Percentiles rank a stretch among this genome's conserved stretches.
phyloP scores from a whole-genome alignment of 2,329 filamentous ascomycete species.

The Plenodomus tracheiphilus region DNA sequence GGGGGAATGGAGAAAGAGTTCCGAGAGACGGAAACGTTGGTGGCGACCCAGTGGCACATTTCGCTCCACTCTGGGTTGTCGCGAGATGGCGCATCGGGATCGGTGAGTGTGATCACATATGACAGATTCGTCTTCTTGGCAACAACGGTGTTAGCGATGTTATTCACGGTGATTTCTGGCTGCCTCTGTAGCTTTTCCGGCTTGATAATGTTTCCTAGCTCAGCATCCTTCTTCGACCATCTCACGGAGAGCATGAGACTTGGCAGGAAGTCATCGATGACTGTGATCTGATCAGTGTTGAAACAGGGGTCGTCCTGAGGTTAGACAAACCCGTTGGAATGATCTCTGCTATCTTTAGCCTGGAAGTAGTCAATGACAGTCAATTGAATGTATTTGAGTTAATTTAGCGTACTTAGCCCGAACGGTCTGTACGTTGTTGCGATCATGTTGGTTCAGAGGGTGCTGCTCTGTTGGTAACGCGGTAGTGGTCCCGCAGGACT shows the following conservation, averaged over 20 bases:
- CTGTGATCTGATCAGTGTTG: constrained; percentile 37
- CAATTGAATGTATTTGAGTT: neutral
- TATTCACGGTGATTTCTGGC: constrained; percentile 48
- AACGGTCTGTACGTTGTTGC: constrained; percentile 27
- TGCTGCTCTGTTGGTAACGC: constrained; percentile 37
- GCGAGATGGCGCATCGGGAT: constrained; percentile 61
- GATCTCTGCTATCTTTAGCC: constrained; percentile 45
- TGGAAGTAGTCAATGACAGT: constrained; percentile 13
- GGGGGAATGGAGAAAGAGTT: constrained; percentile 28
- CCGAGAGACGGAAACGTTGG: constrained; percentile 38
- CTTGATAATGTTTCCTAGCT: constrained; percentile 59
- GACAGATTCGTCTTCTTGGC: constrained; percentile 32
- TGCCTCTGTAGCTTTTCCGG: constrained; percentile 48
- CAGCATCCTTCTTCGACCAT: constrained; percentile 48
- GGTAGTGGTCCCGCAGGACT: constrained; percentile 14
- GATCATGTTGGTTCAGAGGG: constrained; percentile 16
- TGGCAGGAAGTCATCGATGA: constrained; percentile 64
- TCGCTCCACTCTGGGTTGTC: constrained; percentile 59
- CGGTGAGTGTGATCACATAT: constrained; percentile 58
- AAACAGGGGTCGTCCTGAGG: neutral
- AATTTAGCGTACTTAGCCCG: constrained; percentile 28
- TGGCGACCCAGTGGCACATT: constrained; percentile 60
- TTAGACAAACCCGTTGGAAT: constrained; percentile 41
- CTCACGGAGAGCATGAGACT: constrained; percentile 54
- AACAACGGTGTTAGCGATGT: constrained; percentile 28